These are phyloP conservation scores for Pyrrhoderma lamaoense DNA, from an alignment of 1,284 basidiomycete species.

Conservation along the genomic window DNA sequence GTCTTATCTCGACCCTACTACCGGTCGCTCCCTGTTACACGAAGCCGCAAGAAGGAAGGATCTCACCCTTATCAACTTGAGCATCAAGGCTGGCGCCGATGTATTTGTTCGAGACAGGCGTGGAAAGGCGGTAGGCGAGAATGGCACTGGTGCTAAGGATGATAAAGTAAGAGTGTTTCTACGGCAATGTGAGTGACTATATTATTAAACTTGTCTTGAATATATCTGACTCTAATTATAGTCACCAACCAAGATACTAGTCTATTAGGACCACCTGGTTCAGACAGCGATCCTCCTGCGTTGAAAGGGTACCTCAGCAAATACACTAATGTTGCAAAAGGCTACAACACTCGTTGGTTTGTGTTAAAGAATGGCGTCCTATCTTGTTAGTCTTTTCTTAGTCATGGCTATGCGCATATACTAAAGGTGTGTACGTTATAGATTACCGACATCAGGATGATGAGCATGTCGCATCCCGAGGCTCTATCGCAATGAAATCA, in stretches of 20 bases:
- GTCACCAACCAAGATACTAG: slow-evolving; percentile 76
- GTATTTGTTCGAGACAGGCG: slow-evolving; percentile 81
- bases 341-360: slow-evolving; percentile 93
- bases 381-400: slow-evolving; percentile 56
- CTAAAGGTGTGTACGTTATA: slow-evolving; percentile 24
- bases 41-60: slow-evolving; percentile 85
- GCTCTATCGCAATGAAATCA: slow-evolving; percentile 83
- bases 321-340: slow-evolving; percentile 85
- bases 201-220: background rate
- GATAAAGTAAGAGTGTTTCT: slow-evolving; percentile 82
- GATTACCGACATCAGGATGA: slow-evolving; percentile 92
- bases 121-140: slow-evolving; percentile 74
- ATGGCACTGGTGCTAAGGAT: slow-evolving; percentile 47
- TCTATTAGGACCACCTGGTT: slow-evolving; percentile 40
- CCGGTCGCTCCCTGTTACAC: slow-evolving; percentile 77
- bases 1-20: slow-evolving; percentile 68
- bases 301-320: slow-evolving; percentile 83
- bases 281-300: slow-evolving; percentile 49
- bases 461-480: slow-evolving; percentile 80
- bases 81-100: slow-evolving; percentile 81
- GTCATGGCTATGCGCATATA: slow-evolving; percentile 3
- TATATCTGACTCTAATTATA: slow-evolving; percentile 25
- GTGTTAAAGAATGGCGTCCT: slow-evolving; percentile 83
- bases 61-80: slow-evolving; percentile 74
- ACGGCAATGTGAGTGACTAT: slow-evolving; percentile 59